A percentile compares a stretch with the other conserved stretches of the same genome.
Evolutionary conservation across 2,329 filamentous ascomycete species (phyloP).

Genomic region (Beauveria sp.): DNA sequence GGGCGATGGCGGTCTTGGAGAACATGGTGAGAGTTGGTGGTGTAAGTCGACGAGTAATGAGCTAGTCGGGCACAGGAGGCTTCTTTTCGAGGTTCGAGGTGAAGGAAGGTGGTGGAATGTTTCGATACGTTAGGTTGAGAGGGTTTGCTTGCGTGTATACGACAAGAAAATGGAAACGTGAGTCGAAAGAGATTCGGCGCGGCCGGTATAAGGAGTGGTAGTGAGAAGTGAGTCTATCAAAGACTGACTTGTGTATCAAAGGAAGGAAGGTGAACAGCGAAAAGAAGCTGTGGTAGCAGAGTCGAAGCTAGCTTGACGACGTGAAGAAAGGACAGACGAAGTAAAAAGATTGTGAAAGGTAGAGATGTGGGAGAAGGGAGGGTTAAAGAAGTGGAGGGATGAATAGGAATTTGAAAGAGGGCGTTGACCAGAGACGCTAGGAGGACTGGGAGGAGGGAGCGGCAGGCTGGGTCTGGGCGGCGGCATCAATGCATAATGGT

Average conservation of each 20-base stretch:
- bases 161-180: background rate
- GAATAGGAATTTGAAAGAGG: background rate
- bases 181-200: slow-evolving; percentile 16
- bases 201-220: slow-evolving; percentile 28
- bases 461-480: background rate
- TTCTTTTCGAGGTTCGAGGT: background rate
- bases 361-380: slow-evolving; percentile 15
- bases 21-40: slow-evolving; percentile 30
- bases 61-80: background rate
- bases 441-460: background rate
- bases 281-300: slow-evolving; percentile 23
- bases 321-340: slow-evolving; percentile 12
- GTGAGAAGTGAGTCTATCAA: slow-evolving; percentile 40
- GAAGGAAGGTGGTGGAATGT: slow-evolving; percentile 6
- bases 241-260: slow-evolving; percentile 30
- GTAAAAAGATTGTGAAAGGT: slow-evolving; percentile 19
- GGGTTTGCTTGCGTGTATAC: background rate
- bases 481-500: background rate
- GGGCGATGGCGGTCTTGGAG: slow-evolving; percentile 31
- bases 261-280: slow-evolving; percentile 22
- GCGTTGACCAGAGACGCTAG: background rate
- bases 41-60: slow-evolving; percentile 1
- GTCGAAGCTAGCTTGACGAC: slow-evolving; percentile 20
- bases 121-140: background rate
- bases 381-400: slow-evolving; percentile 7